phyloP scores from a whole-genome alignment of 1,284 basidiomycete genomes.

The Cryptococcus sp. region DNA sequence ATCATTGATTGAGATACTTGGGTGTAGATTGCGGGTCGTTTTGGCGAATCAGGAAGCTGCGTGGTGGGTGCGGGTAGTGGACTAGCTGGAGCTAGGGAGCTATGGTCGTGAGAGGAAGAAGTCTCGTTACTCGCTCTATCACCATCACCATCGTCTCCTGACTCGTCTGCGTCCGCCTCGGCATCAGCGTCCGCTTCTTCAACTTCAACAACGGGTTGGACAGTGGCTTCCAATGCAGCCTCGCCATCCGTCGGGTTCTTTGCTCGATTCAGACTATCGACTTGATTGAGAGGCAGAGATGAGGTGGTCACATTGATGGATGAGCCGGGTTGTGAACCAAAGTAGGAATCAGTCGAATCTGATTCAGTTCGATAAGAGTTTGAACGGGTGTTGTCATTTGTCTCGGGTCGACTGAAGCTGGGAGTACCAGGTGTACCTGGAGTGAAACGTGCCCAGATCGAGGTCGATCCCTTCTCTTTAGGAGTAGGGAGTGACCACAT shows the following conservation, averaged over 20 bases:
- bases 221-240: background rate
- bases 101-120: conserved; percentile 3
- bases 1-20: conserved; percentile 61
- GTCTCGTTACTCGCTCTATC: conserved; percentile 6
- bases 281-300: conserved; percentile 2
- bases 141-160: conserved; percentile 9
- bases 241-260: background rate
- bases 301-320: background rate
- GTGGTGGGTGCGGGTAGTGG: background rate
- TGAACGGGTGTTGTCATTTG: background rate
- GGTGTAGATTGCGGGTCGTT: conserved; percentile 57
- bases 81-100: conserved; percentile 2
- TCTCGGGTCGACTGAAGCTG: background rate
- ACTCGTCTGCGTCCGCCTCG: too few species aligned
- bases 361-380: background rate
- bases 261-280: background rate
- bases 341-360: conserved; percentile 11
- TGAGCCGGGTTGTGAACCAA: conserved; percentile 14
- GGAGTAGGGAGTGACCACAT: conserved; percentile 28
- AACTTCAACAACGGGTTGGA: background rate
- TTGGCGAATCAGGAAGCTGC: conserved; percentile 8
- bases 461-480: conserved; percentile 8
- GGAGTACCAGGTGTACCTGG: conserved; percentile 9
- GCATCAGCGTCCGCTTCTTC: conserved; percentile 1
- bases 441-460: conserved; percentile 22